Percentiles rank a stretch among this genome's conserved stretches.
phyloP scores from a whole-genome alignment of 495 filamentous ascomycete species.

The Penicillium egyptiacum region DNA sequence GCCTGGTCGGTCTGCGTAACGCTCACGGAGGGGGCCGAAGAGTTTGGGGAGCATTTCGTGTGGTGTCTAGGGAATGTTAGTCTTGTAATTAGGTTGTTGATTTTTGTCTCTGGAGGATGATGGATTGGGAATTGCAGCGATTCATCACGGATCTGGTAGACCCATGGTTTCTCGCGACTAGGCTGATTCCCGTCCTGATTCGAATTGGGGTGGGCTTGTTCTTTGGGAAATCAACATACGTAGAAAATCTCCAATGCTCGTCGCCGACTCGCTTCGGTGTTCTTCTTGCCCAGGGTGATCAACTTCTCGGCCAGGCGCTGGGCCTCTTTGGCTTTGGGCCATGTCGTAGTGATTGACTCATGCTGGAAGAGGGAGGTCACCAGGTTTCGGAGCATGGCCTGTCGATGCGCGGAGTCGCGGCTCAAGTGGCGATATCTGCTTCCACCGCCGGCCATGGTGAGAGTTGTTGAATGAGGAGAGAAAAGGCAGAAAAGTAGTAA shows the following conservation, averaged over 20 bases:
- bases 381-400: constrained; percentile 92
- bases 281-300: constrained; percentile 88
- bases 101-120: not conserved
- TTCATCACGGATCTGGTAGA: not conserved
- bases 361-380: constrained; percentile 93
- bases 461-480: not conserved
- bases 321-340: constrained; percentile 94
- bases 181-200: not conserved
- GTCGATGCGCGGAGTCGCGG: constrained; percentile 80
- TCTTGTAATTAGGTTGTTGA: not conserved
- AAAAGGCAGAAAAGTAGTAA: not conserved
- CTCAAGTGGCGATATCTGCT: constrained; percentile 83
- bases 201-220: not conserved
- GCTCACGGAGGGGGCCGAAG: constrained; percentile 75
- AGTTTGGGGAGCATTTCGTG: constrained; percentile 75
- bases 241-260: constrained; percentile 75
- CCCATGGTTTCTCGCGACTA: not conserved
- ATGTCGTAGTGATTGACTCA: constrained; percentile 92
- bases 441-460: constrained; percentile 77
- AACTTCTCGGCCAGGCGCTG: constrained; percentile 90
- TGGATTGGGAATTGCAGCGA: not conserved
- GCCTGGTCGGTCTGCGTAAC: constrained; percentile 78
- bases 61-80: constrained; percentile 53
- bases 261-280: constrained; percentile 70
- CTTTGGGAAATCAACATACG: constrained; percentile 52